Base-by-base conservation (phyloP, 495 filamentous ascomycete genomes). In the Hyaloscypha hepaticicola region DNA sequence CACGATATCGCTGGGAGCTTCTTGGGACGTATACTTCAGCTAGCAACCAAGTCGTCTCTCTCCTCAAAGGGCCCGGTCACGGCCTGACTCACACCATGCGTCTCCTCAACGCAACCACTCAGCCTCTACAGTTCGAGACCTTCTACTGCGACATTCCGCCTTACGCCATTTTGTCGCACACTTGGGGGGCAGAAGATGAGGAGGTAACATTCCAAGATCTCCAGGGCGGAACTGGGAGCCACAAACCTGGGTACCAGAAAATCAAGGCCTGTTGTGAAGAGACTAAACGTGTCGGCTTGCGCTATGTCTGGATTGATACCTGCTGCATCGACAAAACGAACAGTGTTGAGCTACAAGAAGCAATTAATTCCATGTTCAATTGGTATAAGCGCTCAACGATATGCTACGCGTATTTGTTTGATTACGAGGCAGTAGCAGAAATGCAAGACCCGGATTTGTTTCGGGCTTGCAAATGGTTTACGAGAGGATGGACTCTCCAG, bases 251-350 rank as follows among this genome's bases (percentile, higher is more conserved):
- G 3, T 16, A 41, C 38, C 38, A 21, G 19, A 59, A 59, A 22
- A 59, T 59, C n/a, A 45, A 59, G n/a, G 29, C 28, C 22, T 34
- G 7, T 45, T 45, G 56, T 45, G 29, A 59, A 12, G 4, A n/a
- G 33, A 31, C 31, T 22, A 28, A 12, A n/a, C 24, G 29, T 27
- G 55, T 41, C 21, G 45, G 55, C 4, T 22, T 52, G 5, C 3
- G 38, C 65, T 68, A 64, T 66, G 0, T 79, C 22, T 65, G 77
- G 78, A 64, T 80, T 8, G 78, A 80, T 66, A 80, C 77, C 5
- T 79, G 76, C 63, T 79, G 76, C 53, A 79, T 70, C 68, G 66
- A 72, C 49, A 72, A 70, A 34, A 63, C 29, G 9, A 70, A 61
- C 51, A 72, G 68, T 59, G 74, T 76, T 2, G 77, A 69, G 49